Evolutionary conservation across 495 filamentous ascomycete genomes (phyloP).

Genomic region (Penicillium waksmanii): DNA sequence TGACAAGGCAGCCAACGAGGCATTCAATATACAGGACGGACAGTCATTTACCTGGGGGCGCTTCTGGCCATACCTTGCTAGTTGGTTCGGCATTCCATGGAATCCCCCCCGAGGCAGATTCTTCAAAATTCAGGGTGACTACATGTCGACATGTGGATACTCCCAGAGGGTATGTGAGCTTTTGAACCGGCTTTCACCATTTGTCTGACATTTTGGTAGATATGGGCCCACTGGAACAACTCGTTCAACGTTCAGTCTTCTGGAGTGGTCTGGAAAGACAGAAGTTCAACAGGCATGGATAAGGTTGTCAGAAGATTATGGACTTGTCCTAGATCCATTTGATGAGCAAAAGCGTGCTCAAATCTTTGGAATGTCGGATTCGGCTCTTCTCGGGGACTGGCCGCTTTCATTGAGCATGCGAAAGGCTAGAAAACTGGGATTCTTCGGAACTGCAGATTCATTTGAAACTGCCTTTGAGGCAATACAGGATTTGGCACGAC

Average conservation of each 20-base stretch:
- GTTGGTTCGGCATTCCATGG: constrained; percentile 42
- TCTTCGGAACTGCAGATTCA: constrained; percentile 4
- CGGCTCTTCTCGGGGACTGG: constrained; percentile 1
- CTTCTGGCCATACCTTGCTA: constrained; percentile 48
- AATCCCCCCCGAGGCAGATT: constrained; percentile 21
- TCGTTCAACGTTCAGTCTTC: constrained; percentile 1
- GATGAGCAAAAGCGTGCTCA: not conserved
- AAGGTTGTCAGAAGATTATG: not conserved
- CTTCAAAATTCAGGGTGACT: constrained; percentile 10
- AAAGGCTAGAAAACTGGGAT: constrained; percentile 1
- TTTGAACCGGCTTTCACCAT: not conserved
- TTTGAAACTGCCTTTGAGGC: constrained; percentile 3
- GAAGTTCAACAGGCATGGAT: constrained; percentile 4
- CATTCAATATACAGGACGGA: constrained; percentile 49
- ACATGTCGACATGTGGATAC: constrained; percentile 15
- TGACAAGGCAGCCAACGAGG: constrained; percentile 35
- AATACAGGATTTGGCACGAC: constrained; percentile 1
- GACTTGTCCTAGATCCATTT: not conserved
- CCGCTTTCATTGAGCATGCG: constrained; percentile 3
- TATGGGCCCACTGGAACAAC: constrained; percentile 1
- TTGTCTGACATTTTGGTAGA: not conserved
- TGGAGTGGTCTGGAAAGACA: not conserved
- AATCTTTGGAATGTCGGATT: constrained; percentile 4
- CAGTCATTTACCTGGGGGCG: constrained; percentile 40
- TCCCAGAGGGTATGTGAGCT: constrained; percentile 6